Percentiles rank a stretch among this genome's conserved stretches.
Evolutionary conservation across 1,139 yeast genomes (phyloP).

Genomic region (Nadsonia commutata): DNA sequence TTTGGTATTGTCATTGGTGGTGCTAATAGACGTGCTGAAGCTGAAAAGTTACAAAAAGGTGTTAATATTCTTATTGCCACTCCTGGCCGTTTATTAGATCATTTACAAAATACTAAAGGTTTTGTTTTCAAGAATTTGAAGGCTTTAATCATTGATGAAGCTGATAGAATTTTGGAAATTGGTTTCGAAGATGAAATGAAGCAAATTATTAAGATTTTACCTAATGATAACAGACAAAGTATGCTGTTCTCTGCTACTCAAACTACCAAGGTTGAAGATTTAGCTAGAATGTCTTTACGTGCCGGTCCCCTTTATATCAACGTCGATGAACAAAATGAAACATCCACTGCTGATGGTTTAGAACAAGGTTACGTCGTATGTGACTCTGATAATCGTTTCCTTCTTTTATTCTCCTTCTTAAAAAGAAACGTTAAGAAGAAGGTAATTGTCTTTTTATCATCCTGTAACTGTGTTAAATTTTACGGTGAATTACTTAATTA

Average conservation of each 20-base stretch:
- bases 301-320: constrained; percentile 93
- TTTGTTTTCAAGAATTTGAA: constrained; percentile 88
- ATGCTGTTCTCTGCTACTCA: constrained; percentile 98
- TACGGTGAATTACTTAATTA: constrained; percentile 89
- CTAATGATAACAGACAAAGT: constrained; percentile 86
- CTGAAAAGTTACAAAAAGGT: constrained; percentile 85
- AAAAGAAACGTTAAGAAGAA: constrained; percentile 78
- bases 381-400: constrained; percentile 87
- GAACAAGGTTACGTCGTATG: constrained; percentile 98
- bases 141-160: constrained; percentile 90
- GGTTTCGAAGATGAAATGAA: constrained; percentile 98
- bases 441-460: constrained; percentile 85
- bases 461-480: constrained; percentile 93
- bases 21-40: constrained; percentile 93
- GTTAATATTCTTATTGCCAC: constrained; percentile 90
- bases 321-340: constrained; percentile 67
- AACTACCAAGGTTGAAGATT: constrained; percentile 95
- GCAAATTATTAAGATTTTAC: constrained; percentile 87
- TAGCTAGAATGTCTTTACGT: constrained; percentile 89
- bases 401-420: constrained; percentile 78
- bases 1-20: constrained; percentile 97
- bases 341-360: constrained; percentile 88
- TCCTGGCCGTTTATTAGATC: constrained; percentile 94
- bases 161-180: constrained; percentile 89
- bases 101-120: constrained; percentile 87